Conservation (phyloP, 177 flowering plant genomes). For the Vitis hybrid region DNA sequence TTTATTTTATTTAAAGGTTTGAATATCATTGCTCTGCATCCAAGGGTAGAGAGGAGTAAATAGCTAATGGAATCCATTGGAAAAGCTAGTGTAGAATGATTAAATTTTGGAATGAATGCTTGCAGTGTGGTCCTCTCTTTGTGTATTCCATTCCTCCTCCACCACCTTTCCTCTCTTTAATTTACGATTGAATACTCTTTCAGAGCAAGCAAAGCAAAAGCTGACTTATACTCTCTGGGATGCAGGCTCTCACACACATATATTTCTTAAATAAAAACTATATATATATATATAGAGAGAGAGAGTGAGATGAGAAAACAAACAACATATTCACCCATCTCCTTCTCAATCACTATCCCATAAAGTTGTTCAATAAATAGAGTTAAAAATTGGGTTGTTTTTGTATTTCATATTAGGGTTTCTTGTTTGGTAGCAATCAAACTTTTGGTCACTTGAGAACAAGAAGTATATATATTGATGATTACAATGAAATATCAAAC, state of each 20-base stretch:
- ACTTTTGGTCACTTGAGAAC: slow-evolving; percentile 5
- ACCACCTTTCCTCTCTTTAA: background rate
- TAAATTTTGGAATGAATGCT: slow-evolving; percentile 10
- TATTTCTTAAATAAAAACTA: background rate
- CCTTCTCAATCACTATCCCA: background rate
- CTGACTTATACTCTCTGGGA: slow-evolving; percentile 5
- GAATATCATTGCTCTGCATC: background rate
- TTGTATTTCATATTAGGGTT: background rate
- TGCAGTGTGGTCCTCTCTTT: slow-evolving; percentile 18
- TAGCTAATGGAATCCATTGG: slow-evolving; percentile 2
- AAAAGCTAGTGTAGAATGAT: slow-evolving; percentile 19
- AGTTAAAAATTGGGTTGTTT: background rate
- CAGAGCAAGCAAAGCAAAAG: slow-evolving; percentile 20
- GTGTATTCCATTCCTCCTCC: slow-evolving; percentile 7
- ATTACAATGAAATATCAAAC: background rate
- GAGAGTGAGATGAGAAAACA: background rate
- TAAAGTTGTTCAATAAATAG: background rate
- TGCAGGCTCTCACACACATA: slow-evolving; percentile 1
- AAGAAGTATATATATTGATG: background rate
- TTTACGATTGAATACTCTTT: slow-evolving; percentile 20
- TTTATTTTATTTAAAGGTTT: background rate
- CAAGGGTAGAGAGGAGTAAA: background rate
- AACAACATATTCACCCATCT: background rate
- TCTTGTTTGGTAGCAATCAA: background rate
- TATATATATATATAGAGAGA: background rate